Evolutionary conservation across 1,284 basidiomycete species (phyloP).

Genomic region (Cryptococcus jaspeensis): DNA sequence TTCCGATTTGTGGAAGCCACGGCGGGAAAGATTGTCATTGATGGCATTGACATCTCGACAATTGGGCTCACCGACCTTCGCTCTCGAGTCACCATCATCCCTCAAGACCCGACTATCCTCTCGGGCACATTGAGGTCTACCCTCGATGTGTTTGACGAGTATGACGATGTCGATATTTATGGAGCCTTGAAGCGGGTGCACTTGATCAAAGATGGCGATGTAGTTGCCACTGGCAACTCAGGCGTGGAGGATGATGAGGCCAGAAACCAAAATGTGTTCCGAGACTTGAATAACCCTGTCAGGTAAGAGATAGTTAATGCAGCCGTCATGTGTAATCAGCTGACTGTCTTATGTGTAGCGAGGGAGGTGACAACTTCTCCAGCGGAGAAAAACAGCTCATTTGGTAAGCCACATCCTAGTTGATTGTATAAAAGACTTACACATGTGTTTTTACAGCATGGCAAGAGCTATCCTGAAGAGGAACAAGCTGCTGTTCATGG

Average conservation of each 20-base stretch:
- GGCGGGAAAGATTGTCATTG: slow-evolving; percentile 76
- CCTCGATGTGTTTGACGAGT: slow-evolving; percentile 87
- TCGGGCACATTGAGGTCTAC: slow-evolving; percentile 82
- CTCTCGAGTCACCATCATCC: slow-evolving; percentile 79
- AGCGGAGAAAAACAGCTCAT: slow-evolving; percentile 82
- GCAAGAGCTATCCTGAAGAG: slow-evolving; percentile 74
- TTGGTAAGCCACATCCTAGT: slow-evolving; percentile 45
- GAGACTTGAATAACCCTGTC: slow-evolving; percentile 76
- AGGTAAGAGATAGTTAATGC: slow-evolving; percentile 46
- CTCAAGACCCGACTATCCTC: slow-evolving; percentile 89
- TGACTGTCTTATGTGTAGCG: slow-evolving; percentile 15
- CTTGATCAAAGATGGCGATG: slow-evolving; percentile 58
- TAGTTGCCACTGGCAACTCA: slow-evolving; percentile 51
- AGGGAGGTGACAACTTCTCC: slow-evolving; percentile 83
- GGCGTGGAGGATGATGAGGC: slow-evolving; percentile 53
- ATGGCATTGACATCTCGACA: slow-evolving; percentile 76
- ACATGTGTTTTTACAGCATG: slow-evolving; percentile 56
- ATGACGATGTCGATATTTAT: slow-evolving; percentile 79
- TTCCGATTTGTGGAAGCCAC: slow-evolving; percentile 93
- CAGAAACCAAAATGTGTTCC: slow-evolving; percentile 80
- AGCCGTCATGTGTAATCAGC: slow-evolving; percentile 56
- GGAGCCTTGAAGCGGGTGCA: slow-evolving; percentile 85
- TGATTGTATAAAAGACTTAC: not conserved
- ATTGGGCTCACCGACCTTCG: slow-evolving; percentile 87
- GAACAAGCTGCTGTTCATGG: slow-evolving; percentile 74